These are phyloP conservation scores for Barnettozyma vustinii DNA, from an alignment of 805 yeast genomes.

Conservation along the genomic window DNA sequence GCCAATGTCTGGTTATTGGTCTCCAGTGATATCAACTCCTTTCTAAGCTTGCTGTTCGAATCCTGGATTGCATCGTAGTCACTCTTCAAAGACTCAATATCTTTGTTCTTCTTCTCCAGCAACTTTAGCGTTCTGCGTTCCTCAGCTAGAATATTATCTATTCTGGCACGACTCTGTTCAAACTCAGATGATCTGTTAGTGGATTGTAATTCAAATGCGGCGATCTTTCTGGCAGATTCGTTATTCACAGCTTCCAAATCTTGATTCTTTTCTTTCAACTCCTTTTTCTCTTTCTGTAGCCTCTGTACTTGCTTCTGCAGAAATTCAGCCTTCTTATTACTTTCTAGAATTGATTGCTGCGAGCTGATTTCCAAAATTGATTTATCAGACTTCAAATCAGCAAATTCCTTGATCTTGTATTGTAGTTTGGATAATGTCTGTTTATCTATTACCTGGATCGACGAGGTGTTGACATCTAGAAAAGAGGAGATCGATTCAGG, in stretches of 20 bases:
- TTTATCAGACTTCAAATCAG: constrained; percentile 33
- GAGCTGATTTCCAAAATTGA: constrained; percentile 32
- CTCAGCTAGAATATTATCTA: constrained; percentile 18
- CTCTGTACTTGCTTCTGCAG: constrained; percentile 27
- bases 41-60: constrained; percentile 34
- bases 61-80: constrained; percentile 35
- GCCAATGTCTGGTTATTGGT: constrained; percentile 29
- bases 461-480: constrained; percentile 26
- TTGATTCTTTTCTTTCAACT: constrained; percentile 19
- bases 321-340: constrained; percentile 27
- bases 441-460: constrained; percentile 20
- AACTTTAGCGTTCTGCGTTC: constrained; percentile 30
- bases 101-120: constrained; percentile 32
- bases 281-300: constrained; percentile 20
- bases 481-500: constrained; percentile 29
- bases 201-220: constrained; percentile 13
- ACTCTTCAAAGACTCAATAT: constrained; percentile 28
- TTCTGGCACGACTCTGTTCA: constrained; percentile 9
- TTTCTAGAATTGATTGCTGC: constrained; percentile 35
- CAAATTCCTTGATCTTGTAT: constrained; percentile 29
- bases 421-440: constrained; percentile 25
- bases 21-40: constrained; percentile 34
- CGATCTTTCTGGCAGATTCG: constrained; percentile 17
- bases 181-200: constrained; percentile 7
- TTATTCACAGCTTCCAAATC: constrained; percentile 20